Evolutionary conservation across 2,329 filamentous ascomycete genomes (phyloP), one percentile per base, ranked within the genome.

Genomic region (Endoconidiophora laricicola): DNA sequence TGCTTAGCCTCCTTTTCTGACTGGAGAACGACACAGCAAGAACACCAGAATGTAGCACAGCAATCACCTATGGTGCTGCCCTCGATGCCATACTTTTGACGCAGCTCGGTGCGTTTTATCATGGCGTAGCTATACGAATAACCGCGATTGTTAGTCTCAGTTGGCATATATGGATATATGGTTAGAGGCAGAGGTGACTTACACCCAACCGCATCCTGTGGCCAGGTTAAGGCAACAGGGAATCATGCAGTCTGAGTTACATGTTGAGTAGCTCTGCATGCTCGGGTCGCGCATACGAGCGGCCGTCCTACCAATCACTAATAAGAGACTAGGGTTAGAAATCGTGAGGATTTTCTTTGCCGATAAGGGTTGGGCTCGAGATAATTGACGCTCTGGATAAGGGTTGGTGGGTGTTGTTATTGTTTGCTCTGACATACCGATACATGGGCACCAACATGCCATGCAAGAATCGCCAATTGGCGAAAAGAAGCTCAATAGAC

Each of bases 11-110:
- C 75, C 56, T 75, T 74, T 52, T 78, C 73, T 50, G 77, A 68
- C 63, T 79, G 76, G 55, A 77, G 66, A 52, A 77, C 60, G 4
- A 67, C 65, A 57, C 75, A 79, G 66, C 73, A 77, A 36, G 65
- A 59, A 59, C 75, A 79, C 63, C 69, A 78, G 60, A 64, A 76
- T 12, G 68, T 62, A n/a, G 63, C 59, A 56, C 69, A 70, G 62
- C 67, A 79, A 58, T 79, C 75, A 33, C 60, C 60, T 52, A 59
- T 60, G 37, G 64, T 65, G 44, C 62, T 65, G 36, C 74, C 74
- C 43, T 70, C 60, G 57, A 79, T 76, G 55, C 65, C 66, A 61
- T 72, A 76, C 39, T 63, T 66, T 49, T 72, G 63, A 45, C 74
- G 70, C 55, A 78, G 70, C 56, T 74, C 68, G 51, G 59, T 58